phyloP scores from a whole-genome alignment of 352 stramenopile species.

The Globisporangium nagaii region DNA sequence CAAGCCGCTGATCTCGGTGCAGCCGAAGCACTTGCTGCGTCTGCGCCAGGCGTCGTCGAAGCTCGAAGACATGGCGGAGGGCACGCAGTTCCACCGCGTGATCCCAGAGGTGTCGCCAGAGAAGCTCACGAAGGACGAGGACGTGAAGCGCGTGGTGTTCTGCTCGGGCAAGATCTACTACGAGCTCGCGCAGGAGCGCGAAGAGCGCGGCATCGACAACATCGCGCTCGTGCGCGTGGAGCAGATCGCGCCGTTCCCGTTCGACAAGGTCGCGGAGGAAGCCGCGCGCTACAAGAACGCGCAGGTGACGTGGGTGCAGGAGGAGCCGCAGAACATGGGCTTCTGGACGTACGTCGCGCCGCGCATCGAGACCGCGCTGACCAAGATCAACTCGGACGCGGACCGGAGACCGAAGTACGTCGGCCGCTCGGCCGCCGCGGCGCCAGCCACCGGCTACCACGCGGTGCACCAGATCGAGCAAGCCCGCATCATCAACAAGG shows the following conservation, averaged over 20 bases:
- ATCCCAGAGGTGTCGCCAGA: conserved; percentile 76
- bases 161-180: conserved; percentile 98
- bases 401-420: conserved; percentile 91
- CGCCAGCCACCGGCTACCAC: conserved; percentile 95
- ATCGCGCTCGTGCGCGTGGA: conserved; percentile 93
- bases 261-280: conserved; percentile 92
- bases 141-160: conserved; percentile 87
- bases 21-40: conserved; percentile 95
- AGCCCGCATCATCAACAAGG: conserved; percentile 87
- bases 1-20: conserved; percentile 94
- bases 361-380: conserved; percentile 94
- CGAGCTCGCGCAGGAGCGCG: conserved; percentile 89
- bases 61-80: conserved; percentile 92
- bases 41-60: conserved; percentile 88
- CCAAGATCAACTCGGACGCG: conserved; percentile 85
- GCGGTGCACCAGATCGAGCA: conserved; percentile 93
- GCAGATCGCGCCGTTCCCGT: conserved; percentile 97
- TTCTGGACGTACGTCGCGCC: conserved; percentile 92
- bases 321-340: conserved; percentile 97
- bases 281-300: conserved; percentile 89
- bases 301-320: conserved; percentile 93
- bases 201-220: conserved; percentile 79
- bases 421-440: conserved; percentile 89
- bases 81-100: conserved; percentile 91
- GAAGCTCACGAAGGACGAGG: conserved; percentile 41